Base-by-base conservation (phyloP, 768 basidiomycete genomes). In the Rhodotorula diobovata region DNA sequence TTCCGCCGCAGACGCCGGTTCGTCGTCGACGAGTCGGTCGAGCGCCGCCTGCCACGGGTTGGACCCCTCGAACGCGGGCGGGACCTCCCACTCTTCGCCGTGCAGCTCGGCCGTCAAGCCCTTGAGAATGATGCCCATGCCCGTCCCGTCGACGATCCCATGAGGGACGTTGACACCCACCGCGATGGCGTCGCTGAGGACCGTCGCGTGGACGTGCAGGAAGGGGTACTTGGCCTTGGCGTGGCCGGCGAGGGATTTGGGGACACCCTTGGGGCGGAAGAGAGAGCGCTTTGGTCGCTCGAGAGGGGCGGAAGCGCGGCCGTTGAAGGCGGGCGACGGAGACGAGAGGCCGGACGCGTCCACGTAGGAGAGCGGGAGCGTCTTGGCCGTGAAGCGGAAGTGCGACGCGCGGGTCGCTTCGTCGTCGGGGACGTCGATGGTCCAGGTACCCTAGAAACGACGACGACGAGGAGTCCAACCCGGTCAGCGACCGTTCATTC, bases 141-240 rank as follows among this genome's bases (percentile, higher is more conserved):
- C 65, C 9, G 32, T 66, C 10, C 45, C 65, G 37, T 66, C 65
- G 30, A 59, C 39, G 3, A 32, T 14, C 4, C 64, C 64, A 25
- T 66, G 65, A 35, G 65, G 57, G 16, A 66, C 21, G 14, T 28
- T 21, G n/a, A 66, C 37, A n/a, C 57, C 48, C 28, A 59, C 50
- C 9, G 39, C 28, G 35, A 66, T 16, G 25, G 65, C 45, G 37
- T 66, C 65, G 15, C 18, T 9, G 35, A 59, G 30, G 37, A 60
- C 20, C 30, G 48, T 30, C 18, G 23, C 15, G 50, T 58, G 66
- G 14, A 66, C n/a, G 15, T 30, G 25, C 39, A 60, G 39, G n/a
- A 66, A 16, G 2, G 65, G 35, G 35, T 14, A 4, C 23, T 16
- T 4, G 3, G 1, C 6, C 14, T 28, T 28, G n/a, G 15, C 34